Percentiles rank a stretch among this genome's conserved stretches.
phyloP scores from a whole-genome alignment of 768 basidiomycete species.

The Rickenella mellea region DNA sequence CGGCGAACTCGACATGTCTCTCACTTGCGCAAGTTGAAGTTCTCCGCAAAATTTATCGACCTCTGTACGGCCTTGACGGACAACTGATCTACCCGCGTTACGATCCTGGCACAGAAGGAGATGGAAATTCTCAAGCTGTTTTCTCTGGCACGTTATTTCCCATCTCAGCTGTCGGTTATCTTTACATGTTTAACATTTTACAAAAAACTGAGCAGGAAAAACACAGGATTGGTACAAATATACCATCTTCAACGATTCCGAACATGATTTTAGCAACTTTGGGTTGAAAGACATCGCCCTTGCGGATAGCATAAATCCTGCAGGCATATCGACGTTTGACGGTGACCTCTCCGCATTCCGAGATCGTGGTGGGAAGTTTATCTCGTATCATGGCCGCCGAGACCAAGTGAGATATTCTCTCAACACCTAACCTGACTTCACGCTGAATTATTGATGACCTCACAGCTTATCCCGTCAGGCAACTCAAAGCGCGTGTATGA shows the following conservation, averaged over 20 bases:
- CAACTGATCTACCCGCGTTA: slow-evolving; percentile 16
- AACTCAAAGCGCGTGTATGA: slow-evolving; percentile 16
- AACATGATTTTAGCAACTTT: neutral
- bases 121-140: neutral
- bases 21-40: slow-evolving; percentile 17
- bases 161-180: neutral
- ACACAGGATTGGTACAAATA: neutral
- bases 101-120: slow-evolving; percentile 18
- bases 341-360: slow-evolving; percentile 6
- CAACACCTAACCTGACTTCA: too few species aligned
- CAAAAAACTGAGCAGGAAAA: neutral
- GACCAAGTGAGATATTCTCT: slow-evolving; percentile 1
- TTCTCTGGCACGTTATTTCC: neutral
- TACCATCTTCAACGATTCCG: neutral
- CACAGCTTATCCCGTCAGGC: slow-evolving; percentile 20
- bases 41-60: slow-evolving; percentile 16
- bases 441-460: too few species aligned
- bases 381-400: slow-evolving; percentile 11
- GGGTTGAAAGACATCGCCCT: neutral
- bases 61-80: slow-evolving; percentile 17
- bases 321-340: slow-evolving; percentile 2
- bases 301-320: neutral
- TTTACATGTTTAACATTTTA: neutral
- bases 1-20: slow-evolving; percentile 16
- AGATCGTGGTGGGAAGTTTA: slow-evolving; percentile 11